phyloP scores from a whole-genome alignment of 371 early-diverging fungal genomes.

The Conidiobolus incongruus region DNA sequence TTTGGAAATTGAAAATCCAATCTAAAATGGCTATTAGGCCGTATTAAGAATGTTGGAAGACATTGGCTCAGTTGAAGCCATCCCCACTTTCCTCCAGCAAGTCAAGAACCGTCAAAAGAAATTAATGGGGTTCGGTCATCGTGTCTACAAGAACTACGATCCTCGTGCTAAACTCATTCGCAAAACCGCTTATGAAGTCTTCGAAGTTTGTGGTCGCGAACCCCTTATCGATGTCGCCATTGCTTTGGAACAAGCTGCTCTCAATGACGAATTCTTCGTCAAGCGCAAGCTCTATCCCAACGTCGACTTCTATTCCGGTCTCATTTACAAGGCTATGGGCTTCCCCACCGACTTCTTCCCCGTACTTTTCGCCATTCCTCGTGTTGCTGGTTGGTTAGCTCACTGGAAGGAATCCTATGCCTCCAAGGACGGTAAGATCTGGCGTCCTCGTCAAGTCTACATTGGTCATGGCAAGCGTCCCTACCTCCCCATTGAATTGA shows the following conservation, averaged over 20 bases:
- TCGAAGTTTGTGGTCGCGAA: slow-evolving; percentile 27
- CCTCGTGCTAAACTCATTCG: slow-evolving; percentile 24
- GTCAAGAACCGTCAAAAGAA: slow-evolving; percentile 26
- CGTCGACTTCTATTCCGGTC: slow-evolving; percentile 27
- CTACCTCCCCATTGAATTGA: slow-evolving; percentile 14
- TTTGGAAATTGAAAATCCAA: too few species aligned
- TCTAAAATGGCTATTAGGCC: slow-evolving; percentile 10
- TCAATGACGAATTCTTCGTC: slow-evolving; percentile 26
- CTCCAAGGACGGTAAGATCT: slow-evolving; percentile 22
- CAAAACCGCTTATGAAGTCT: slow-evolving; percentile 22
- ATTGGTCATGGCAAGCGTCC: slow-evolving; percentile 13
- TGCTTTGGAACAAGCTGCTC: slow-evolving; percentile 19
- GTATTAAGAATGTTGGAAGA: slow-evolving; percentile 26
- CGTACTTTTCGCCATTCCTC: slow-evolving; percentile 16
- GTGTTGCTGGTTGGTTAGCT: slow-evolving; percentile 25
- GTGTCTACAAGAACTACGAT: slow-evolving; percentile 27
- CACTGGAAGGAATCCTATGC: slow-evolving; percentile 19
- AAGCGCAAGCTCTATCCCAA: slow-evolving; percentile 29
- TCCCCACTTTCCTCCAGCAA: slow-evolving; percentile 17
- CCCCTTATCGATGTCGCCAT: slow-evolving; percentile 29
- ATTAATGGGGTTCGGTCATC: slow-evolving; percentile 29
- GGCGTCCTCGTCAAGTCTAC: slow-evolving; percentile 34
- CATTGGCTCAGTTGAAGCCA: slow-evolving; percentile 20
- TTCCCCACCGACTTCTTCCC: slow-evolving; percentile 47
- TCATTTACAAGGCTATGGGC: slow-evolving; percentile 23